Evolutionary conservation across 1,139 yeast species (phyloP).

Genomic region (Keqinozyma sinolaborantium): DNA sequence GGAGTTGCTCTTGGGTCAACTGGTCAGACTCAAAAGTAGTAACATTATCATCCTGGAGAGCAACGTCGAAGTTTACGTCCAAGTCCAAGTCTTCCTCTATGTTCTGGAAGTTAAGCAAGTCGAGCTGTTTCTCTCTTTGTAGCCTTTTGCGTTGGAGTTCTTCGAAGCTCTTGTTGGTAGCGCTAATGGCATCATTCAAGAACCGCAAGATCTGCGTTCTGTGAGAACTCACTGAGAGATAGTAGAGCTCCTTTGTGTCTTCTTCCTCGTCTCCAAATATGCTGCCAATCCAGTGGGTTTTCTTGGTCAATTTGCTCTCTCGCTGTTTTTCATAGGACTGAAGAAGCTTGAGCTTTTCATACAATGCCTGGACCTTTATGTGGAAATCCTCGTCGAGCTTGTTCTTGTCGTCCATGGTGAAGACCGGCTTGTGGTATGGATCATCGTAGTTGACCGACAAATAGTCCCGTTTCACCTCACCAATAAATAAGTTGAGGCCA

Average conservation of each 20-base stretch:
- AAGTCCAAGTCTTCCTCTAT: conserved; percentile 27
- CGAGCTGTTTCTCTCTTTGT: conserved; percentile 38
- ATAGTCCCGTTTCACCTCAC: conserved; percentile 41
- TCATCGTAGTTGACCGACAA: conserved; percentile 34
- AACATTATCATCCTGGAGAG: conserved; percentile 1
- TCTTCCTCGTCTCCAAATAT: conserved; percentile 28
- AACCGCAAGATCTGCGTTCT: conserved; percentile 39
- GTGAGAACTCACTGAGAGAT: conserved; percentile 23
- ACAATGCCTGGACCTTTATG: conserved; percentile 45
- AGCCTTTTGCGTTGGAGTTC: conserved; percentile 41
- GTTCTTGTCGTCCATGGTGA: conserved; percentile 44
- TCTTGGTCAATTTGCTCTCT: conserved; percentile 9
- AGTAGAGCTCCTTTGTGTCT: conserved; percentile 24
- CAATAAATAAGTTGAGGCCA: conserved; percentile 36
- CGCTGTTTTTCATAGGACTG: conserved; percentile 52
- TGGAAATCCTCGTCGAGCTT: conserved; percentile 55
- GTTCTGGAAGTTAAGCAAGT: conserved; percentile 40
- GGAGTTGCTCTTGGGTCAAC: conserved; percentile 60
- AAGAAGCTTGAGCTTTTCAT: conserved; percentile 46
- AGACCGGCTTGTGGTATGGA: conserved; percentile 9
- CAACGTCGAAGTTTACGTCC: conserved; percentile 2
- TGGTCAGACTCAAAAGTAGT: conserved; percentile 1
- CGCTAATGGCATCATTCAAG: conserved; percentile 31
- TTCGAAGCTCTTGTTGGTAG: conserved; percentile 32
- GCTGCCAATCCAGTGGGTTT: conserved; percentile 20